Evolutionary conservation across 176 grass and related monocot species (phyloP), one percentile per base, ranked within the genome.

Genomic region (Miscanthus lutarioriparius): DNA sequence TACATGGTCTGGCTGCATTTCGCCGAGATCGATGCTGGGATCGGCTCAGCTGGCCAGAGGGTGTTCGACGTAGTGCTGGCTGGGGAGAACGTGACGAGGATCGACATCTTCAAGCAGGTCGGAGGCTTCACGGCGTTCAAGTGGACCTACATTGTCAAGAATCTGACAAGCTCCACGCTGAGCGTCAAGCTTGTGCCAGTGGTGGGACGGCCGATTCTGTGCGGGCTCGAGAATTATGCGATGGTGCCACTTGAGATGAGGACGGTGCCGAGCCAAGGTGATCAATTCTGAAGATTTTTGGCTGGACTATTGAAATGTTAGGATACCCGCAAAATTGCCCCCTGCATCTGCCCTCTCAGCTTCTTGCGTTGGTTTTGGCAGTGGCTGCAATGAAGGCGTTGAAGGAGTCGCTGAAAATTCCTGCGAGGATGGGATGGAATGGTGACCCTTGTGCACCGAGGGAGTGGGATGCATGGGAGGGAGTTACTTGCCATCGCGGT

Each of bases 1-100:
- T 96, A 99, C 89, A 99, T 96, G 97, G 44, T 99, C 37, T 99
- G 97, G 97, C 91, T 99, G 81, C 97, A 99, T 38, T 99, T 99
- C 45, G 97, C 96, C 0, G 97, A 99, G 89, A 70, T 99, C 25
- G 97, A 99, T 44, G 81, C 87, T 0, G 94, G 82, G 17, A 83
- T 99, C 66, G 82, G 70, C 7, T 40, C 62, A 0, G 33, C 93
- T 1, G 93, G 93, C 2, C 83, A 96, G 82, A 91, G 97, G 83
- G 91, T 96, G 82, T 99, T 99, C 78, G 97, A 99, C 45, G 82
- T 99, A 7, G 83, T 91, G 76, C 81, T 96, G 12, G 87, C 77
- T 2, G 91, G 86, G 47, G 82, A 82, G 37, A 99, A 96, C 4
- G 86, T 92, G 2, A 92, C 91, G 0, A 74, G 90, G 85, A 99